Conservation (phyloP, 73 alveolate species). For the Symbiodinium natans region DNA sequence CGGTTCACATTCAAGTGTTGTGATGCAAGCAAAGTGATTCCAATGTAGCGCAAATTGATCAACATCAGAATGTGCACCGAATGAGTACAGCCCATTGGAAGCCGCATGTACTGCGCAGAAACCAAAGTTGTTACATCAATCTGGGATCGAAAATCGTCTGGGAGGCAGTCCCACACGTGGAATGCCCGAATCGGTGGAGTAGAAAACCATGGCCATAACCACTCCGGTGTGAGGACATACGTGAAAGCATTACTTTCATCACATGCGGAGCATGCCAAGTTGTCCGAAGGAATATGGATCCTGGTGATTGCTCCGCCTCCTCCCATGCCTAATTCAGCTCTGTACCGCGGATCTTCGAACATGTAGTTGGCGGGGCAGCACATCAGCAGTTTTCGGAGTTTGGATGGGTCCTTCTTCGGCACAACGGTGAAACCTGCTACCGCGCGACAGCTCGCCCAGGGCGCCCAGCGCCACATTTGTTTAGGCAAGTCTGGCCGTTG, state of each 20-base stretch:
- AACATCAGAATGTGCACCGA: slow-evolving; percentile 24
- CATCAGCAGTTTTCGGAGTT: slow-evolving; percentile 18
- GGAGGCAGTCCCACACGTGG: background rate
- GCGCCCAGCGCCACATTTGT: slow-evolving; percentile 1
- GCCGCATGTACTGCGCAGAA: background rate
- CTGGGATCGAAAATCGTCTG: background rate
- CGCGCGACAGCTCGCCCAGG: background rate
- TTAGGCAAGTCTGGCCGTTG: background rate
- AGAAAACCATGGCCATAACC: background rate
- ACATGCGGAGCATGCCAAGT: background rate
- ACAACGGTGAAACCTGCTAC: slow-evolving; percentile 26
- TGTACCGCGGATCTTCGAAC: background rate
- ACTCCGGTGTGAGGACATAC: background rate
- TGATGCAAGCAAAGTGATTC: background rate
- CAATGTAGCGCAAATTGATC: slow-evolving; percentile 6
- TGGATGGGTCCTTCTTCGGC: background rate
- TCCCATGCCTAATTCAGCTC: slow-evolving; percentile 33
- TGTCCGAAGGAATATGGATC: background rate
- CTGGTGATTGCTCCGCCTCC: slow-evolving; percentile 11
- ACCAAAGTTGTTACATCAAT: background rate
- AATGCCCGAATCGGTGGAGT: slow-evolving; percentile 1
- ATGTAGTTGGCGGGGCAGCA: background rate
- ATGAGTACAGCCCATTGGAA: slow-evolving; percentile 32
- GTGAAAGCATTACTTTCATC: slow-evolving; percentile 31
- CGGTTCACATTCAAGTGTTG: background rate